Base-by-base conservation (phyloP, 139 green algal species). In the Pleodorina starrii region DNA sequence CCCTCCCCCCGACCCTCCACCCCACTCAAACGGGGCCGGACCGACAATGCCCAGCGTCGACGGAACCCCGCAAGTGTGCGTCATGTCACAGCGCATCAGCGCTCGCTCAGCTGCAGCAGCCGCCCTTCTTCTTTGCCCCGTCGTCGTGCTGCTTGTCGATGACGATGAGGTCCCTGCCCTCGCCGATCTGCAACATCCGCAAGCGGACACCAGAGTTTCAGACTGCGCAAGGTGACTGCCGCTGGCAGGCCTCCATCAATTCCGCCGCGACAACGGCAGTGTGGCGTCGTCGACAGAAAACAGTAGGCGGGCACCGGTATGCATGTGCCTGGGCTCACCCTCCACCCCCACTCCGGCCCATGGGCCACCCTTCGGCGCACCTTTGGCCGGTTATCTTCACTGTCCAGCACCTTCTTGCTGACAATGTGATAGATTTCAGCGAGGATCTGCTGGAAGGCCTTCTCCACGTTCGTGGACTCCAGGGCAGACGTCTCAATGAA, bases 401-500 rank as follows among this genome's bases (percentile, higher is more conserved):
- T 91, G 75, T 95, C 93, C 16, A 96, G 87, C 10, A 92, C 93
- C 91, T 99, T 99, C 93, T 99, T 99, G 92, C 93, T 97, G 63
- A 99, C 96, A 75, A 99, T 99, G 92, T 98, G 95, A 82, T 99
- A 99, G 87, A 99, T 99, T 89, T 99, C 97, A 44, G 96, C 98
- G 21, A 99, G 91, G 88, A 99, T 99, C 50, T 96, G 94, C 90
- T 99, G 96, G 93, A 99, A 99, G 0, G 98, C 97, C 60, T 96
- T 93, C 92, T 99, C 98, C 43, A 99, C 98, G 87, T 99, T 99
- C 32, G 98, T 99, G 2, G 95, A 95, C 90, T 99, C 98, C 86
- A 99, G 92, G 21, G 98, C 98, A n/a, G 95, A 98, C 5, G 98
- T 99, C 92, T 99, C 98, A 82, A 99, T 99, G 94, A 99, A 99